Percentiles rank a stretch among this genome's conserved stretches.
These are phyloP conservation scores for Jamesozyma lodderae DNA, from an alignment of 805 yeast genomes.

Conservation along the genomic window DNA sequence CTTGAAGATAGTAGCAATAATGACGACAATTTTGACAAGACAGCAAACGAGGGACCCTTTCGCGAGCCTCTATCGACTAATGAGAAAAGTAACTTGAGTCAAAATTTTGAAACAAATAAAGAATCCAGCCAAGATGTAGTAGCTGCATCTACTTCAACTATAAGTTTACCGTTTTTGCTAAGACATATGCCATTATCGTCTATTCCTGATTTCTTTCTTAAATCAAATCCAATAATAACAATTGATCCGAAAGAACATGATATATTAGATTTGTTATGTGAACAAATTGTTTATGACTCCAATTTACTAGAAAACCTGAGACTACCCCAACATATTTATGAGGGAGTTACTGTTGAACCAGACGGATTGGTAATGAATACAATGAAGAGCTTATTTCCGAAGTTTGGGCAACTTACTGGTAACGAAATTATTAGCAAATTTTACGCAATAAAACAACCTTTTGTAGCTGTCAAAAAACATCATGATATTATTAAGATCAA, in stretches of 20 bases:
- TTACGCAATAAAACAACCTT: slow-evolving; percentile 20
- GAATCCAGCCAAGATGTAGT: too few relatives aligned
- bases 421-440: slow-evolving; percentile 20
- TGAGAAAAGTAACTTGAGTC: too few relatives aligned
- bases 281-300: slow-evolving; percentile 30
- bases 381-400: slow-evolving; percentile 15
- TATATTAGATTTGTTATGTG: slow-evolving; percentile 23
- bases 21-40: neutral
- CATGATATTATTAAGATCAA: slow-evolving; percentile 34
- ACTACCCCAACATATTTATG: slow-evolving; percentile 45
- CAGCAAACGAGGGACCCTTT: too few relatives aligned
- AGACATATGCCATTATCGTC: slow-evolving; percentile 55
- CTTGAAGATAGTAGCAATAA: neutral
- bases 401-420: slow-evolving; percentile 22
- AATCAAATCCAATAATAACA: slow-evolving; percentile 16
- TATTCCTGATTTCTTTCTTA: slow-evolving; percentile 45
- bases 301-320: slow-evolving; percentile 44
- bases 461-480: slow-evolving; percentile 25
- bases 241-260: slow-evolving; percentile 11
- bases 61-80: too few relatives aligned
- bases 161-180: slow-evolving; percentile 59
- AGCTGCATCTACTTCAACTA: slow-evolving; percentile 30
- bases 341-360: slow-evolving; percentile 13
- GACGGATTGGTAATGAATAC: slow-evolving; percentile 19
- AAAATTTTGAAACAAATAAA: neutral